Conservation (phyloP, 169 alveolate species). For the Condylostoma magnum region DNA sequence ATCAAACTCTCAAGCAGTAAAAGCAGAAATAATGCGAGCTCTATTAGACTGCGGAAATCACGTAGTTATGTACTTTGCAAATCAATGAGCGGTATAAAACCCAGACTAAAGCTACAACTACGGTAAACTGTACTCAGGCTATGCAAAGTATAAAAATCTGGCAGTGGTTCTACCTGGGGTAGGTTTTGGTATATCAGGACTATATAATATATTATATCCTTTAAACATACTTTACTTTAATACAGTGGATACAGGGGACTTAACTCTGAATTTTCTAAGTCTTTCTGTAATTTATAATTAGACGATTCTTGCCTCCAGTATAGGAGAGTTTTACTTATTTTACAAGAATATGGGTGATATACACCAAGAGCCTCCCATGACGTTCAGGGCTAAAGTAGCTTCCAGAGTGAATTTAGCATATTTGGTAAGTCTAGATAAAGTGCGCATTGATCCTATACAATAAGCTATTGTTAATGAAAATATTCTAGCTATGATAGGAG, state of each 20-base stretch:
- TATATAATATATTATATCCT: neutral
- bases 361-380: neutral
- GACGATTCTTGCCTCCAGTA: neutral
- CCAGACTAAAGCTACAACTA: constrained; percentile 23
- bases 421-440: neutral
- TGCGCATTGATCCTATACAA: constrained; percentile 8
- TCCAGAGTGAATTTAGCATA: neutral
- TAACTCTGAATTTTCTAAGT: neutral
- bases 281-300: constrained; percentile 12
- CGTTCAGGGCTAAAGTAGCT: neutral
- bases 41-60: constrained; percentile 18
- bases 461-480: constrained; percentile 23
- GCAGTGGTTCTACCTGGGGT: constrained; percentile 26
- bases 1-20: constrained; percentile 15
- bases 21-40: constrained; percentile 31
- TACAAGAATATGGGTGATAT: constrained; percentile 22
- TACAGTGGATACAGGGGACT: neutral
- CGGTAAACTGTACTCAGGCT: too few species aligned
- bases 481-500: constrained; percentile 14
- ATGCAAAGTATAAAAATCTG: constrained; percentile 5
- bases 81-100: neutral
- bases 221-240: neutral
- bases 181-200: constrained; percentile 9
- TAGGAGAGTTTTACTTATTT: constrained; percentile 26
- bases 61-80: constrained; percentile 8